Evolutionary conservation across 129 eudicot genomes (phyloP).

Genomic region (carrot (Daucus carota)): DNA sequence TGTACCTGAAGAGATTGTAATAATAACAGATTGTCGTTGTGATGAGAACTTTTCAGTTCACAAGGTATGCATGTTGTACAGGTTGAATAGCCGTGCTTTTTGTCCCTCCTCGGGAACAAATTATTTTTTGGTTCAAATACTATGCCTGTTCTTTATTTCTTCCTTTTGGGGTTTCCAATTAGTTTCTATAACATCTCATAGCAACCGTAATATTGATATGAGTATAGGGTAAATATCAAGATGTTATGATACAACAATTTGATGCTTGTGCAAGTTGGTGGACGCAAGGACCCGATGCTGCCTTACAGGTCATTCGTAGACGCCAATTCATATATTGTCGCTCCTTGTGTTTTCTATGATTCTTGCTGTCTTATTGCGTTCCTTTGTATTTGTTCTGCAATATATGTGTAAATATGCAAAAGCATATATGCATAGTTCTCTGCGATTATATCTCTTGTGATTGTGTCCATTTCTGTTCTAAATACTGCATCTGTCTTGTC

Average conservation of each 20-base stretch:
- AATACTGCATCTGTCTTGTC: background rate
- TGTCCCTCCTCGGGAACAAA: background rate
- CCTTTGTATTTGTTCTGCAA: background rate
- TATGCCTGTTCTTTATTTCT: background rate
- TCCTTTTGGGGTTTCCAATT: background rate
- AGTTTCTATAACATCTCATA: conserved; percentile 8
- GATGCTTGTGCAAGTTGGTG: conserved; percentile 99
- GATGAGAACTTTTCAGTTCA: conserved; percentile 88
- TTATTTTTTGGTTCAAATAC: background rate
- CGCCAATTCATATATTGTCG: conserved; percentile 19
- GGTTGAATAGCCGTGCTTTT: background rate
- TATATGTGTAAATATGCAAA: background rate
- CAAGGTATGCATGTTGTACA: conserved; percentile 46
- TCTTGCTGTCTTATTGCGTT: background rate
- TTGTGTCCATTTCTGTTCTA: background rate
- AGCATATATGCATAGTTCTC: too few relatives aligned
- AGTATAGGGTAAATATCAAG: conserved; percentile 32
- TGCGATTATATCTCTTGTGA: background rate
- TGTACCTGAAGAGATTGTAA: conserved; percentile 70
- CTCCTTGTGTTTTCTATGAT: background rate
- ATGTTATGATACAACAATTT: conserved; percentile 59
- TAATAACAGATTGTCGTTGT: conserved; percentile 94
- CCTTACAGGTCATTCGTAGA: conserved; percentile 69
- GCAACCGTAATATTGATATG: conserved; percentile 11
- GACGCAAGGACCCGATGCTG: conserved; percentile 94